phyloP scores from a whole-genome alignment of 495 filamentous ascomycete genomes.

The Tuber borchii region DNA sequence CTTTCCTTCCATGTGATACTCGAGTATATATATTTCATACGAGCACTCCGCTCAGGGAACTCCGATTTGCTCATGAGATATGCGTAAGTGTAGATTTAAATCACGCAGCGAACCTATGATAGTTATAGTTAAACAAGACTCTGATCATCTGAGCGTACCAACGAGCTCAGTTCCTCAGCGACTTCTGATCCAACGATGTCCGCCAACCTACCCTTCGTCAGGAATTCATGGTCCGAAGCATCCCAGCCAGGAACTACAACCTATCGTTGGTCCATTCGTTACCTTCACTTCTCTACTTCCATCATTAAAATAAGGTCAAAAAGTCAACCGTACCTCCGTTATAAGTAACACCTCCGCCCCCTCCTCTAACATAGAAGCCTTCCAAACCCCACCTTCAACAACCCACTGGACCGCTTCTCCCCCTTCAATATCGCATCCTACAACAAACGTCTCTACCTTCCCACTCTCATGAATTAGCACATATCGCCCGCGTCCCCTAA shows the following conservation, averaged over 20 bases:
- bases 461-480: conserved; percentile 55
- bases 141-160: conserved; percentile 32
- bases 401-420: conserved; percentile 63
- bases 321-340: conserved; percentile 48
- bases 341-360: conserved; percentile 52
- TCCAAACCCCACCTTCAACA: conserved; percentile 61
- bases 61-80: neutral
- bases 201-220: conserved; percentile 46
- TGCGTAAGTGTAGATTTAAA: neutral
- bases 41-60: neutral
- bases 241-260: conserved; percentile 62
- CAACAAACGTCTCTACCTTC: conserved; percentile 56
- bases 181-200: conserved; percentile 49
- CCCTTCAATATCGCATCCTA: conserved; percentile 51
- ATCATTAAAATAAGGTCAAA: neutral
- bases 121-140: neutral
- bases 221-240: conserved; percentile 58
- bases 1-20: neutral
- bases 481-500: conserved; percentile 55
- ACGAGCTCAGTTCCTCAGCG: conserved; percentile 49
- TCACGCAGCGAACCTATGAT: neutral
- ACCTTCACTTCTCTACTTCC: neutral
- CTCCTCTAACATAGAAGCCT: conserved; percentile 52
- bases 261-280: conserved; percentile 36
- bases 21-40: neutral